Evolutionary conservation across 1,139 yeast genomes (phyloP).

Genomic region (Pichia sp.): DNA sequence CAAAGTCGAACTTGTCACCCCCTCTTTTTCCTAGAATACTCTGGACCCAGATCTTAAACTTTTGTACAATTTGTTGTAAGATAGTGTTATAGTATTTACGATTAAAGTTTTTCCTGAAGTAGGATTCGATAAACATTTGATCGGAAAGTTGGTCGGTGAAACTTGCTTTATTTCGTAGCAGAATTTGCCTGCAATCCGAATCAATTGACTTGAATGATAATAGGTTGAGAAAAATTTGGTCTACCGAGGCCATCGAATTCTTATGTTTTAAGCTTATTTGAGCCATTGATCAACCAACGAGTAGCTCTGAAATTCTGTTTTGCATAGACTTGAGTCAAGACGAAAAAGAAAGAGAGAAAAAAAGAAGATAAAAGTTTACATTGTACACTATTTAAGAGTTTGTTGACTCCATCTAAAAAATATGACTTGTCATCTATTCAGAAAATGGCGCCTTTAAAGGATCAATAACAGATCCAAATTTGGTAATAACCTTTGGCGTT

Average conservation of each 20-base stretch:
- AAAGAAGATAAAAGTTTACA: not conserved
- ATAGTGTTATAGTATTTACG: not conserved
- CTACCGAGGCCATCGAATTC: not conserved
- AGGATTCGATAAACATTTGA: constrained; percentile 6
- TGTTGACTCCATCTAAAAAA: not conserved
- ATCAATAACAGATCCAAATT: constrained; percentile 86
- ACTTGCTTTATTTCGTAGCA: constrained; percentile 13
- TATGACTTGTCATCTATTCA: constrained; percentile 24
- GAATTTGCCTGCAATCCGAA: not conserved
- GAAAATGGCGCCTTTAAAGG: constrained; percentile 76
- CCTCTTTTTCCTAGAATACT: not conserved
- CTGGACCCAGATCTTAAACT: constrained; percentile 6
- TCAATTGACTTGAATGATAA: not conserved
- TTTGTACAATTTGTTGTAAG: not conserved
- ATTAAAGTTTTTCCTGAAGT: not conserved
- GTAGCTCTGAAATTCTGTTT: no score
- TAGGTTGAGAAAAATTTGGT: not conserved
- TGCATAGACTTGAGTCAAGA: no score
- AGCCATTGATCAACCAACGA: not conserved
- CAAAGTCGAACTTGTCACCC: not conserved
- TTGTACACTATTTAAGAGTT: not conserved
- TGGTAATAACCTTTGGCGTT: constrained; percentile 82
- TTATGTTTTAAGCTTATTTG: not conserved
- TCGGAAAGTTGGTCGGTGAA: constrained; percentile 11
- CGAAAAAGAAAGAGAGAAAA: no score